Percentiles rank a stretch among this genome's conserved stretches.
Evolutionary conservation across 352 stramenopile species (phyloP).

Genomic region (Aphanomyces cochlioides): DNA sequence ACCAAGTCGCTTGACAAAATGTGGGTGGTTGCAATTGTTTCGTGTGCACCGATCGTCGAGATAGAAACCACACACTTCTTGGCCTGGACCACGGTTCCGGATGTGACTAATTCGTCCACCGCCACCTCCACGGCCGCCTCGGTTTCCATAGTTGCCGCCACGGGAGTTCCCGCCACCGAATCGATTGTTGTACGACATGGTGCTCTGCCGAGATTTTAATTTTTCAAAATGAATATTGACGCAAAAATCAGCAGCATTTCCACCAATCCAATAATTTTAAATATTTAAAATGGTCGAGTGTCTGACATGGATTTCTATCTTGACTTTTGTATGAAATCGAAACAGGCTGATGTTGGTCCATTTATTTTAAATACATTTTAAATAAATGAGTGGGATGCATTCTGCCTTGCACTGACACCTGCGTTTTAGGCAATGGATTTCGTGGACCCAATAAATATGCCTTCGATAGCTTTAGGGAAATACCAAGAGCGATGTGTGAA

Average conservation of each 20-base stretch:
- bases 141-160: slow-evolving; percentile 34
- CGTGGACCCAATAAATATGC: too few relatives aligned
- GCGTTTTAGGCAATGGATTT: too few relatives aligned
- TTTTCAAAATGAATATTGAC: not conserved
- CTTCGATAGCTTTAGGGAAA: too few relatives aligned
- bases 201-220: not conserved
- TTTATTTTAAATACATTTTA: too few relatives aligned
- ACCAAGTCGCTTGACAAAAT: slow-evolving; percentile 82
- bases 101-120: slow-evolving; percentile 36
- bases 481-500: too few relatives aligned
- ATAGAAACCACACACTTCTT: slow-evolving; percentile 66
- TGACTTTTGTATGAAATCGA: not conserved
- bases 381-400: too few relatives aligned
- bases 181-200: slow-evolving; percentile 29
- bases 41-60: slow-evolving; percentile 49
- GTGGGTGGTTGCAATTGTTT: slow-evolving; percentile 65
- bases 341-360: too few relatives aligned
- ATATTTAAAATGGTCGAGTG: slow-evolving; percentile 1
- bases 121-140: slow-evolving; percentile 32
- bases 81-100: slow-evolving; percentile 39
- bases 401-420: too few relatives aligned
- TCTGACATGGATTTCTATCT: not conserved
- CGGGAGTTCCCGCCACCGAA: slow-evolving; percentile 54
- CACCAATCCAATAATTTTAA: slow-evolving; percentile 13
- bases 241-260: slow-evolving; percentile 13